A percentile compares a stretch with the other conserved stretches of the same genome.
phyloP scores from a whole-genome alignment of 1,284 basidiomycete species.

The Singerocomus inundabilis region DNA sequence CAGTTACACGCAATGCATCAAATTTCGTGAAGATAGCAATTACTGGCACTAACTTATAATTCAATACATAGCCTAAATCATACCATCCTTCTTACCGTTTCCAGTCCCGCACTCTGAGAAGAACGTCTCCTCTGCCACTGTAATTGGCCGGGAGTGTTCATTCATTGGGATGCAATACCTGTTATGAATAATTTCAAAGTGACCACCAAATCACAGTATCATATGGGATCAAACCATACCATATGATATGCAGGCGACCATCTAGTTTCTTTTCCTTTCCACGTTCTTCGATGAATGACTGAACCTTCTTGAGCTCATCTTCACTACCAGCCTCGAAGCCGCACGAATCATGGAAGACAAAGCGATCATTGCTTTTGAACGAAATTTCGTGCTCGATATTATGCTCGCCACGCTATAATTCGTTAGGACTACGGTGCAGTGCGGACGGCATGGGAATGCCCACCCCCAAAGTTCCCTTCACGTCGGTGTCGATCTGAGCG shows the following conservation, averaged over 20 bases:
- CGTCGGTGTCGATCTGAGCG: too few relatives aligned
- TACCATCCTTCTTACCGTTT: not conserved
- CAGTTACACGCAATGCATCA: too few relatives aligned
- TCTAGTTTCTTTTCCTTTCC: not conserved
- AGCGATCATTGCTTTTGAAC: slow-evolving; percentile 8
- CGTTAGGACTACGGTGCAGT: too few relatives aligned
- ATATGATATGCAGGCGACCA: too few relatives aligned
- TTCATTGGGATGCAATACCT: not conserved
- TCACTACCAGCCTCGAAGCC: not conserved
- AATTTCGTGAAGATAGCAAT: not conserved
- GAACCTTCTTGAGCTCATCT: not conserved
- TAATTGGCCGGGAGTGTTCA: not conserved
- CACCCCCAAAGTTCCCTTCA: too few relatives aligned
- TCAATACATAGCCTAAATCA: not conserved
- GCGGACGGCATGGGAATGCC: too few relatives aligned
- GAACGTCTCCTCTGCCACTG: not conserved
- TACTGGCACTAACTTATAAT: not conserved
- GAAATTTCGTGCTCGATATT: slow-evolving; percentile 32
- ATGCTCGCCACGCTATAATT: too few relatives aligned
- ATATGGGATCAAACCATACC: too few relatives aligned
- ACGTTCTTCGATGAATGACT: not conserved
- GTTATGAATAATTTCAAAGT: not conserved
- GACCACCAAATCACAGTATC: too few relatives aligned
- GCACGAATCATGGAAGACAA: not conserved
- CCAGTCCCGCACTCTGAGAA: not conserved